Base-by-base conservation (phyloP, 345 rosid species). In the Pelargonium nanum region DNA sequence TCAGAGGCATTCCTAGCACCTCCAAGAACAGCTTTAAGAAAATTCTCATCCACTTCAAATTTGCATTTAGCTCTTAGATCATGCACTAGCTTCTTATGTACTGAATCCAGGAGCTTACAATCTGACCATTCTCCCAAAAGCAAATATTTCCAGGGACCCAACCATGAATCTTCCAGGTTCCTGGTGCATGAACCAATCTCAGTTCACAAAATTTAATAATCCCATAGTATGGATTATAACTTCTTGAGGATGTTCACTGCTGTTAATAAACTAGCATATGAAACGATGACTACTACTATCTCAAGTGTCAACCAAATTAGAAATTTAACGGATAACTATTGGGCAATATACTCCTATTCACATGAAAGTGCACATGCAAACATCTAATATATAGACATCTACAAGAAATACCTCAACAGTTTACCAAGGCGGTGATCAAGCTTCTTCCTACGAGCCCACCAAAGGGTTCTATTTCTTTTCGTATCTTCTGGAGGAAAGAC, bases 381-480 rank as follows among this genome's bases (percentile, higher is more conserved):
- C 32, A 28, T 28, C 32, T 7, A 28, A 28, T 28, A 3, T 7
- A 28, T 2, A 28, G 32, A 28, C 3, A 28, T 28, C 32, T 28
- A 28, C 21, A 67, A 19, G 13, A 50, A 62, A 44, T 77, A 89
- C 99, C 91, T 83, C 55, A 93, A 68, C 57, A 93, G 64, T 53
- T 71, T 72, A 71, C 77, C 81, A 65, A 93, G 89, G 64, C 72
- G 82, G 25, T 74, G 75, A 80, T 93, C 97, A 63, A 93, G 80
- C 67, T 81, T 84, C 77, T 74, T 85, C 74, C 97, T 87, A 62
- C 74, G 67, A 72, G 57, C 68, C 97, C 99, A 89, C 99, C 97
- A 93, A 53, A 70, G 66, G 25, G 66, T 57, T 73, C 94, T 80
- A 53, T 61, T 68, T 64, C 70, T 79, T 70, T 67, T 71, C 19